Conservation (phyloP, 768 basidiomycete genomes). For the Pleurotus djamor region DNA sequence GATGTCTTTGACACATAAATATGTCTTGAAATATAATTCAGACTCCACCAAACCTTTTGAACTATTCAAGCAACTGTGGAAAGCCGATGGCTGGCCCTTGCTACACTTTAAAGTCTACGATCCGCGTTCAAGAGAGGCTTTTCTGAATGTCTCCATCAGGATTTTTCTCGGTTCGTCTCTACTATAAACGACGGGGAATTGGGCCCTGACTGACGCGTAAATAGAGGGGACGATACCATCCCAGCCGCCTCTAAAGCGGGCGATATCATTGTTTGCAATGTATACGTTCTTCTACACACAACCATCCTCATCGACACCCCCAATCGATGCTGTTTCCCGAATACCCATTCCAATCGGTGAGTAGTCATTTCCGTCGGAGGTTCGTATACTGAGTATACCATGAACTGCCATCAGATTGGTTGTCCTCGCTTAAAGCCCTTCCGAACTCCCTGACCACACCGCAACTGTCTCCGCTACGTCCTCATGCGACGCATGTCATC, state of each 20-base stretch:
- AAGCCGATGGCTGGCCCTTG: slow-evolving; percentile 67
- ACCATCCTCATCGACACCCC: slow-evolving; percentile 50
- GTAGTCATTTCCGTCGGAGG: slow-evolving; percentile 13
- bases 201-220: background rate
- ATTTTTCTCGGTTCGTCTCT: slow-evolving; percentile 54
- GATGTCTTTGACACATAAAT: slow-evolving; percentile 46
- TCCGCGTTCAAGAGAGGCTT: slow-evolving; percentile 57
- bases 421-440: slow-evolving; percentile 44
- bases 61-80: slow-evolving; percentile 74
- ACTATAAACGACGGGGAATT: background rate
- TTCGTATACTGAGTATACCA: too few species aligned
- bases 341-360: slow-evolving; percentile 63
- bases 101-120: slow-evolving; percentile 77
- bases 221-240: slow-evolving; percentile 53
- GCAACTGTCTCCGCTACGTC: slow-evolving; percentile 42
- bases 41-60: slow-evolving; percentile 49
- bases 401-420: slow-evolving; percentile 45
- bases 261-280: slow-evolving; percentile 62
- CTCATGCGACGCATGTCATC: slow-evolving; percentile 49
- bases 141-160: slow-evolving; percentile 56
- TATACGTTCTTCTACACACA: slow-evolving; percentile 74
- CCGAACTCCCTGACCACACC: slow-evolving; percentile 41
- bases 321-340: slow-evolving; percentile 46
- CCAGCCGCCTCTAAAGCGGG: slow-evolving; percentile 53
- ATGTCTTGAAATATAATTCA: slow-evolving; percentile 43